Evolutionary conservation across 2,329 filamentous ascomycete genomes (phyloP).

Genomic region (Amylocarpus encephaloides): DNA sequence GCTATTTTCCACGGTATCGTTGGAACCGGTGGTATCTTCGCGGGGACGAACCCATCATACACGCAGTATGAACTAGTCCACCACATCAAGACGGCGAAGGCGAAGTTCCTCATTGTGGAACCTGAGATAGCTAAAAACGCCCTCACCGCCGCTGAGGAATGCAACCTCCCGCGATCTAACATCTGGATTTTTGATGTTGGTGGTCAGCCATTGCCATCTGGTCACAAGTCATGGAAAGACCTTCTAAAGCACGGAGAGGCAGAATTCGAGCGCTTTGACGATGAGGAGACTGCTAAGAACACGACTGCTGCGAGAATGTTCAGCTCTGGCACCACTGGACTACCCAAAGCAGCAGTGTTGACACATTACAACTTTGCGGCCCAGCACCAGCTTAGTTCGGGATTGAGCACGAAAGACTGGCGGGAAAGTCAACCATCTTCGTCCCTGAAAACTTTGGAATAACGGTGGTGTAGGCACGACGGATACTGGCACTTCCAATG

Average conservation of each 20-base stretch:
- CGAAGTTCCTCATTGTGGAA: slow-evolving; percentile 26
- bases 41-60: slow-evolving; percentile 27
- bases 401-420: slow-evolving; percentile 46
- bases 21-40: slow-evolving; percentile 24
- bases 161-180: slow-evolving; percentile 22
- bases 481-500: slow-evolving; percentile 46
- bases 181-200: slow-evolving; percentile 27
- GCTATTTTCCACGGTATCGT: slow-evolving; percentile 22
- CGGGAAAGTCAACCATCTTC: slow-evolving; percentile 54
- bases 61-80: slow-evolving; percentile 26
- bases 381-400: slow-evolving; percentile 37
- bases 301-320: slow-evolving; percentile 38
- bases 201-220: slow-evolving; percentile 15
- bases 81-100: slow-evolving; percentile 24
- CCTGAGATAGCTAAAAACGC: slow-evolving; percentile 20
- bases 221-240: slow-evolving; percentile 19
- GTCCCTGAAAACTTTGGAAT: background rate
- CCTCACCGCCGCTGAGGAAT: slow-evolving; percentile 22
- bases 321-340: slow-evolving; percentile 53
- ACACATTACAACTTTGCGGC: slow-evolving; percentile 33
- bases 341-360: slow-evolving; percentile 36
- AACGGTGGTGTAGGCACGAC: slow-evolving; percentile 33
- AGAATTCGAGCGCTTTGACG: slow-evolving; percentile 25
- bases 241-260: slow-evolving; percentile 22
- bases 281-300: slow-evolving; percentile 25